Percentiles rank a stretch among this genome's conserved stretches.
These are phyloP conservation scores for Basipetospora chlamydospora DNA, from an alignment of 2,329 filamentous ascomycete species.

Conservation along the genomic window DNA sequence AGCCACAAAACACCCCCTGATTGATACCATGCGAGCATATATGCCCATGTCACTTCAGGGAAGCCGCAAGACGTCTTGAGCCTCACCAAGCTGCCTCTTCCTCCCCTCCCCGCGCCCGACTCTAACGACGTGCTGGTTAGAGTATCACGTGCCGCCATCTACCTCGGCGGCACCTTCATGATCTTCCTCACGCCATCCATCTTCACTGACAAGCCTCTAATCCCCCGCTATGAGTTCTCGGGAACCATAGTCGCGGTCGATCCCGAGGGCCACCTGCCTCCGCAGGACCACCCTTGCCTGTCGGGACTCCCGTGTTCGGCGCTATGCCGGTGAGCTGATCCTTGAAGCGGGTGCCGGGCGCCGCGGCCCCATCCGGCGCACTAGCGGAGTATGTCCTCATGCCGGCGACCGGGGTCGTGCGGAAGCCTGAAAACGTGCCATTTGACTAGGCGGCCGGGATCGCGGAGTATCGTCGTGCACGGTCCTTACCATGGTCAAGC, in stretches of 20 bases:
- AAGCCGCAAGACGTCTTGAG: constrained; percentile 1
- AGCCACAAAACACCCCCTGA: not conserved
- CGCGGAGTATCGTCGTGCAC: not conserved
- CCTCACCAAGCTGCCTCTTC: constrained; percentile 1
- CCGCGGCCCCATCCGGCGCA: not conserved
- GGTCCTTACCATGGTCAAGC: not conserved
- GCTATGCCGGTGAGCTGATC: not conserved
- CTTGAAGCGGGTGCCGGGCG: constrained; percentile 1
- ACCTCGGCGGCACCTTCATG: not conserved
- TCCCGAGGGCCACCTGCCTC: not conserved
- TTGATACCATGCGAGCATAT: not conserved
- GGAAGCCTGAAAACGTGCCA: not conserved
- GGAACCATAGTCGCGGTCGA: not conserved
- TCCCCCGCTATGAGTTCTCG: not conserved
- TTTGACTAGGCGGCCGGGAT: not conserved
- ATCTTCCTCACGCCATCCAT: not conserved
- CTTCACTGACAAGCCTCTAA: not conserved
- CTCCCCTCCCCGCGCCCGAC: not conserved
- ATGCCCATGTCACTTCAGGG: not conserved
- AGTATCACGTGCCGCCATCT: not conserved
- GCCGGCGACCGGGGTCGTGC: not conserved
- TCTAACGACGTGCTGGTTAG: not conserved
- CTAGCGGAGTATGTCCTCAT: not conserved
- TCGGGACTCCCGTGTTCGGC: not conserved
- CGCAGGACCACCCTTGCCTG: not conserved